Evolutionary conservation across 345 rosid genomes (phyloP).

Genomic region (Hibiscus mutabilis): DNA sequence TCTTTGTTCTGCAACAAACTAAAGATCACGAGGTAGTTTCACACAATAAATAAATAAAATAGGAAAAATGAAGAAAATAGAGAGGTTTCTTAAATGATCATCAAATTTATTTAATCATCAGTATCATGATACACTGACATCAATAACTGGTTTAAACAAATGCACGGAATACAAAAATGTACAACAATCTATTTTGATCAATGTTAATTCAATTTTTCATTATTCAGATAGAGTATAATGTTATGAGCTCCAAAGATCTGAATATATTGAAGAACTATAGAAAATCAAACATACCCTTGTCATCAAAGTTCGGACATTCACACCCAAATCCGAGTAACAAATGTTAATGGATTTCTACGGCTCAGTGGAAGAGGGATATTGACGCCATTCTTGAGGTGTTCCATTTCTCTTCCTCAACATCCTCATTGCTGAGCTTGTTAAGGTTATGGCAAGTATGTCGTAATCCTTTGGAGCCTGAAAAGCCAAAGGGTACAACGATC

Average conservation of each 20-base stretch:
- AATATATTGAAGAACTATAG: too few species aligned
- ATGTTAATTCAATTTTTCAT: neutral
- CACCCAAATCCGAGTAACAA: neutral
- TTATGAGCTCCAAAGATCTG: neutral
- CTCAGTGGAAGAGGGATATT: slow-evolving; percentile 48
- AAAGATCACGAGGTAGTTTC: too few species aligned
- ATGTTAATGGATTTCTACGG: slow-evolving; percentile 21
- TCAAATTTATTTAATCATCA: slow-evolving; percentile 30
- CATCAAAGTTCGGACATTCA: neutral
- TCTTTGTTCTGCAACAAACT: too few species aligned
- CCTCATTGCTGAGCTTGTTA: slow-evolving; percentile 63
- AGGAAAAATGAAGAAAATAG: too few species aligned
- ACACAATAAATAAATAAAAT: too few species aligned
- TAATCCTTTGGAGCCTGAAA: slow-evolving; percentile 83
- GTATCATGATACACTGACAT: too few species aligned
- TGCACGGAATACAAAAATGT: too few species aligned
- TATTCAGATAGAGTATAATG: neutral
- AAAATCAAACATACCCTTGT: neutral
- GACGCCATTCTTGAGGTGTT: slow-evolving; percentile 85
- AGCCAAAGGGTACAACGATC: slow-evolving; percentile 1
- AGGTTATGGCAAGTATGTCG: slow-evolving; percentile 78
- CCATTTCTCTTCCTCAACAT: slow-evolving; percentile 62
- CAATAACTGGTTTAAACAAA: too few species aligned
- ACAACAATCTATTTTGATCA: neutral
- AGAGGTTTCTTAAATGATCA: slow-evolving; percentile 16